A percentile compares a stretch with the other conserved stretches of the same genome.
Conservation (phyloP, 495 filamentous ascomycete species). For the Choiromyces venosus region DNA sequence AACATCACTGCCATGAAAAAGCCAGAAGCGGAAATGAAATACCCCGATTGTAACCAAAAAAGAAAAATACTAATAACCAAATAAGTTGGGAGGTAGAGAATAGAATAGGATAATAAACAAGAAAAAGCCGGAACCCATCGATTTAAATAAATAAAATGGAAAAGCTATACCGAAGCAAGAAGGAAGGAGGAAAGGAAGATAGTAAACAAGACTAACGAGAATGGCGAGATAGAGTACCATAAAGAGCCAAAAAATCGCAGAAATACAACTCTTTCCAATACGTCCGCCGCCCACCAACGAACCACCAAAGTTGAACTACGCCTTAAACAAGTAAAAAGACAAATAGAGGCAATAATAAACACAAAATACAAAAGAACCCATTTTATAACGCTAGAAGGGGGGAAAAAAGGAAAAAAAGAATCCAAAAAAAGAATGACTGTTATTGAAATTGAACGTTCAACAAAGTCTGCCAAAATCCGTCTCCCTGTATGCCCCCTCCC, state of each 20-base stretch:
- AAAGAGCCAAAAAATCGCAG: neutral
- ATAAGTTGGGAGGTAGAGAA: neutral
- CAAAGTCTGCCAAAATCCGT: slow-evolving; percentile 41
- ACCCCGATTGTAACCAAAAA: neutral
- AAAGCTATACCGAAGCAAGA: neutral
- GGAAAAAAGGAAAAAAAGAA: neutral
- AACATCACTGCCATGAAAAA: neutral
- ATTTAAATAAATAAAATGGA: neutral
- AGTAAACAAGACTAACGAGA: neutral
- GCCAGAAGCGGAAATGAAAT: neutral
- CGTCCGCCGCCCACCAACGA: neutral
- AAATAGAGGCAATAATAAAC: neutral
- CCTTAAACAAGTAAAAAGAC: neutral
- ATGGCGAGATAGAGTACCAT: neutral
- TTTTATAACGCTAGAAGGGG: neutral
- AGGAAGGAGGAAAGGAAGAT: neutral
- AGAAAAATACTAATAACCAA: neutral
- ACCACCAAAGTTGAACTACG: neutral
- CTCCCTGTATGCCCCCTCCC: slow-evolving; percentile 9
- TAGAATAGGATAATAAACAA: neutral
- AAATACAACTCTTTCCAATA: neutral
- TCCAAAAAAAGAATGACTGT: neutral
- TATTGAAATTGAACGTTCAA: slow-evolving; percentile 40
- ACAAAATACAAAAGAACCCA: neutral
- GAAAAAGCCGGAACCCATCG: neutral